A percentile compares a stretch with the other conserved stretches of the same genome.
Conservation (phyloP, 208 protist species). For the Naegleria fowleri region DNA sequence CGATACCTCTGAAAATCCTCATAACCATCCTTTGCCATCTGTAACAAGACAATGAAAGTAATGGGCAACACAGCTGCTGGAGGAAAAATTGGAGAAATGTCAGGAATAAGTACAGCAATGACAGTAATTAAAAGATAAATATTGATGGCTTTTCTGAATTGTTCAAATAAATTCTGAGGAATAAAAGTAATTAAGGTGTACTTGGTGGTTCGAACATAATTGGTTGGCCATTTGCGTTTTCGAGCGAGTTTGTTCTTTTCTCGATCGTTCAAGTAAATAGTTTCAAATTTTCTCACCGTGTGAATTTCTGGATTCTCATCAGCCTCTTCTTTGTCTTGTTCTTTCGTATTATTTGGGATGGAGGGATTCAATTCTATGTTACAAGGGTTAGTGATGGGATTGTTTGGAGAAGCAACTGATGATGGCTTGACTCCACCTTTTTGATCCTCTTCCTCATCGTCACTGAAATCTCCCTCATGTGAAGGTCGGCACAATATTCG, state of each 20-base stretch:
- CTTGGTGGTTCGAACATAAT: conserved; percentile 55
- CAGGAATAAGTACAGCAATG: conserved; percentile 45
- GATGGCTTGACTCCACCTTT: too few species aligned
- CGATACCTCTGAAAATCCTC: conserved; percentile 54
- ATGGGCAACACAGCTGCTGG: conserved; percentile 47
- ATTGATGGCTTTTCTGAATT: conserved; percentile 53
- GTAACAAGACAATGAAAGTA: conserved; percentile 43
- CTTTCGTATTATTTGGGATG: too few species aligned
- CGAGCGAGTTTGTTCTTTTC: not conserved
- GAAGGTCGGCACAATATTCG: too few species aligned
- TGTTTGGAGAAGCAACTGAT: too few species aligned
- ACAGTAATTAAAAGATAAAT: conserved; percentile 58
- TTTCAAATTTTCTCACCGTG: not conserved
- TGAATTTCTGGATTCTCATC: not conserved
- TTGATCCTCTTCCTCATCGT: too few species aligned
- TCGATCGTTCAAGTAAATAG: not conserved
- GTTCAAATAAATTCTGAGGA: conserved; percentile 62
- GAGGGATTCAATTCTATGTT: too few species aligned
- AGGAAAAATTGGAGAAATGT: conserved; percentile 47
- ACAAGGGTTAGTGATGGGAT: too few species aligned
- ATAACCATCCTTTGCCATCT: conserved; percentile 47
- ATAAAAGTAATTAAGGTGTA: conserved; percentile 60
- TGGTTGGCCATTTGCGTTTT: conserved; percentile 14
- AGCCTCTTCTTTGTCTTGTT: too few species aligned
- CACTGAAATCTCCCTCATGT: too few species aligned